Percentiles rank a stretch among this genome's conserved stretches.
phyloP scores from a whole-genome alignment of 2,329 filamentous ascomycete species.

The Didymella lethalis region DNA sequence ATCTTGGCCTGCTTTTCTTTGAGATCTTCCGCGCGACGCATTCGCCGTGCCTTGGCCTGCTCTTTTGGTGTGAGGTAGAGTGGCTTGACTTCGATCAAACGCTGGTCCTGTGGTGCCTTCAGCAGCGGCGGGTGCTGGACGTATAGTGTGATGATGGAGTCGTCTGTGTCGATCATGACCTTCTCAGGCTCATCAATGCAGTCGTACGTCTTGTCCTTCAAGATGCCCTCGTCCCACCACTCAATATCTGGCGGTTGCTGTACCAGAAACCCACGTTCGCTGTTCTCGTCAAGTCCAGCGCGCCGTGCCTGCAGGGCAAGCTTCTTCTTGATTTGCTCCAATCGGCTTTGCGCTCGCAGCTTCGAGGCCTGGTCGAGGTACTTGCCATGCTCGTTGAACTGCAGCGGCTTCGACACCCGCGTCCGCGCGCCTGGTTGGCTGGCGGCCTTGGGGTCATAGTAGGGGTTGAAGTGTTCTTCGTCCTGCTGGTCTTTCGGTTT shows the following conservation, averaged over 20 bases:
- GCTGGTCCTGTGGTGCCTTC: constrained; percentile 89
- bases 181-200: constrained; percentile 69
- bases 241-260: constrained; percentile 86
- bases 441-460: constrained; percentile 76
- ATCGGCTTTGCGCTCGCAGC: constrained; percentile 81
- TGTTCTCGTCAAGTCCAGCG: constrained; percentile 92
- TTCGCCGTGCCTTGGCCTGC: constrained; percentile 87
- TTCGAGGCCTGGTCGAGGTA: constrained; percentile 95
- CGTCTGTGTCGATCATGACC: constrained; percentile 77
- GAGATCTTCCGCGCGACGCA: constrained; percentile 88
- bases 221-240: constrained; percentile 95
- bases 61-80: constrained; percentile 93
- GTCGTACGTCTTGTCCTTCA: constrained; percentile 78
- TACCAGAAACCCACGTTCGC: constrained; percentile 88
- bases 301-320: constrained; percentile 88
- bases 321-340: constrained; percentile 93
- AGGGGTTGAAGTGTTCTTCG: constrained; percentile 76
- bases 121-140: constrained; percentile 92
- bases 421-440: constrained; percentile 58
- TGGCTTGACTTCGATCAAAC: constrained; percentile 78
- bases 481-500: constrained; percentile 53
- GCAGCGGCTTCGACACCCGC: constrained; percentile 75
- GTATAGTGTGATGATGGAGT: constrained; percentile 88
- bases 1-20: constrained; percentile 98
- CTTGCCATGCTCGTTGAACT: constrained; percentile 96